A percentile compares a stretch with the other conserved stretches of the same genome.
Evolutionary conservation across 2,329 filamentous ascomycete genomes (phyloP).

Genomic region (Fusarium continuum): DNA sequence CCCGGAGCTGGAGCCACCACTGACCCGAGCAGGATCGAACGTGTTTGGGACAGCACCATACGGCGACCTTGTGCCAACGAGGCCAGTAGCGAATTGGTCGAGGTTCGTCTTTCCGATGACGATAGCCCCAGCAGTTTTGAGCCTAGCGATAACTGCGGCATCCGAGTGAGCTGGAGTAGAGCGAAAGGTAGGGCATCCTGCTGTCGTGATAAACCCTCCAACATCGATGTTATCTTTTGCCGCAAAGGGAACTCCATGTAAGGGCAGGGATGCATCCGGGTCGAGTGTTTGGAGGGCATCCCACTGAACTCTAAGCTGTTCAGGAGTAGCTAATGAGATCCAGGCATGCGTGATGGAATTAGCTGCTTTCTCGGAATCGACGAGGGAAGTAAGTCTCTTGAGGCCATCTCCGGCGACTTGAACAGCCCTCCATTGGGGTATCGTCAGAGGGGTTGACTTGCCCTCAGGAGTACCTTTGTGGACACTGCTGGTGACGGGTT

Average conservation of each 20-base stretch:
- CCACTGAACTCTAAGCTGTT: constrained; percentile 41
- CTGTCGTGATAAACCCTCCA: constrained; percentile 60
- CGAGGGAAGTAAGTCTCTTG: constrained; percentile 40
- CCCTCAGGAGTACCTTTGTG: background rate
- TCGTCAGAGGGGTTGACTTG: constrained; percentile 22
- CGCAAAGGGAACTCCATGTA: constrained; percentile 66
- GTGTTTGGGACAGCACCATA: constrained; percentile 65
- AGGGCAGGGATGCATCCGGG: constrained; percentile 49
- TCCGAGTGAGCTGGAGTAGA: constrained; percentile 56
- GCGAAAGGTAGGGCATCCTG: constrained; percentile 59
- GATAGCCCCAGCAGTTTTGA: constrained; percentile 63
- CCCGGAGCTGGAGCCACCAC: constrained; percentile 67
- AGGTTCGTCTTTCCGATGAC: constrained; percentile 68
- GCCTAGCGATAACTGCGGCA: constrained; percentile 58
- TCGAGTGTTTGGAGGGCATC: constrained; percentile 13
- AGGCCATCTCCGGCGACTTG: constrained; percentile 42
- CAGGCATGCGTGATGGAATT: constrained; percentile 43
- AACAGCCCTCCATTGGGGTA: constrained; percentile 41
- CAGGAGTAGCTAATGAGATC: constrained; percentile 45
- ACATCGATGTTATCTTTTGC: constrained; percentile 67
- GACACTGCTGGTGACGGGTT: background rate
- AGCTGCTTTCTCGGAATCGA: constrained; percentile 29
- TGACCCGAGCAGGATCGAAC: constrained; percentile 51
- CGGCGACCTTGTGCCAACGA: constrained; percentile 68
- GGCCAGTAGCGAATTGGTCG: constrained; percentile 70